Evolutionary conservation across 2,329 filamentous ascomycete genomes (phyloP).

Genomic region (Trichophyton benhamiae): DNA sequence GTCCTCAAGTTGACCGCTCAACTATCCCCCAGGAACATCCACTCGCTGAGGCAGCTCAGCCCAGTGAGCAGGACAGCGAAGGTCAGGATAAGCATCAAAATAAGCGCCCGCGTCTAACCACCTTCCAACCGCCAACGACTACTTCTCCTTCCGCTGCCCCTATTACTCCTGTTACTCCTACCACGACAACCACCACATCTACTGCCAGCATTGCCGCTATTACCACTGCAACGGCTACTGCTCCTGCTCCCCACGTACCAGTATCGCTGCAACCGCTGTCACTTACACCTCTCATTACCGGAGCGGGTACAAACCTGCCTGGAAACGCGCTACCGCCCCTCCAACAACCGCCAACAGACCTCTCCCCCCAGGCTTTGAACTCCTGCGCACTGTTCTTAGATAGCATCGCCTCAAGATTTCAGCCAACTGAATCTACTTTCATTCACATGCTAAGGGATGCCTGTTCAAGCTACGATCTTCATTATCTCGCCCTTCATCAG

Average conservation of each 20-base stretch:
- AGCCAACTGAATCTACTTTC: background rate
- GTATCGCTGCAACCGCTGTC: background rate
- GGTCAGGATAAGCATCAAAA: background rate
- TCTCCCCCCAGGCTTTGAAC: background rate
- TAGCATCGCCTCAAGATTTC: background rate
- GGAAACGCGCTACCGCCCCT: background rate
- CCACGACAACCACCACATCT: too few relatives aligned
- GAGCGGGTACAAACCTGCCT: background rate
- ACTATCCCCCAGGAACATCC: background rate
- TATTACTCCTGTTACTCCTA: too few relatives aligned
- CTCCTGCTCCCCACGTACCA: background rate
- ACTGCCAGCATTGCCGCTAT: too few relatives aligned
- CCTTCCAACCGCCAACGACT: background rate
- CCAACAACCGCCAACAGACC: background rate
- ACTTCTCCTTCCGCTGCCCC: background rate
- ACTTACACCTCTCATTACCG: background rate
- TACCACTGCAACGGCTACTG: too few relatives aligned
- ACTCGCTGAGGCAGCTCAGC: background rate
- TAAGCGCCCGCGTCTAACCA: background rate
- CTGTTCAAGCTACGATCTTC: constrained; percentile 43
- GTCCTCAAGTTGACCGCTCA: background rate
- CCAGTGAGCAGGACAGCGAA: background rate
- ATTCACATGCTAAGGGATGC: constrained; percentile 44
- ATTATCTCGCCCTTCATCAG: constrained; percentile 56
- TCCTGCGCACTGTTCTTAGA: background rate